These are phyloP conservation scores for Carex pumila DNA, from an alignment of 176 grass and related monocot species.

Conservation along the genomic window DNA sequence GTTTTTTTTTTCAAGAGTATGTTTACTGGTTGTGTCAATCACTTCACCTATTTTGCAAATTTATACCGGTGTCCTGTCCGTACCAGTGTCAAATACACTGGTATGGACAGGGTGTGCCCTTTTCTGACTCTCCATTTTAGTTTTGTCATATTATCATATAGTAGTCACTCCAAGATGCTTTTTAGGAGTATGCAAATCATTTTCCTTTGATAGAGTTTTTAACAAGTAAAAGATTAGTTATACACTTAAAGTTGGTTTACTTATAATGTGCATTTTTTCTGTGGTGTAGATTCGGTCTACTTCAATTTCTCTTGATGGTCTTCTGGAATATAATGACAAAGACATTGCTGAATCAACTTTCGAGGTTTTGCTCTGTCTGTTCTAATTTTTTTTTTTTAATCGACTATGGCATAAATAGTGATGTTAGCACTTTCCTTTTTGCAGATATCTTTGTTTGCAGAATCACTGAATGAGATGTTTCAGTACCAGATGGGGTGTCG, in stretches of 20 bases:
- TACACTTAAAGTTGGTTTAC: neutral
- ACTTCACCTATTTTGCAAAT: slow-evolving; percentile 10
- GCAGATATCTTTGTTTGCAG: slow-evolving; percentile 95
- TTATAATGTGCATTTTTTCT: neutral
- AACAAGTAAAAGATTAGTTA: neutral
- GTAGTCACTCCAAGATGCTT: neutral
- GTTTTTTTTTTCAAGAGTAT: slow-evolving; percentile 46
- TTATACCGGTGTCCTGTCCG: neutral
- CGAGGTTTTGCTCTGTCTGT: slow-evolving; percentile 43
- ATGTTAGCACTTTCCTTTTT: slow-evolving; percentile 11
- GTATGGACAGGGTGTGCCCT: neutral
- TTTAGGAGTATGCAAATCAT: neutral
- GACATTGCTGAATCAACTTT: slow-evolving; percentile 89
- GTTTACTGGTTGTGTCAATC: slow-evolving; percentile 14
- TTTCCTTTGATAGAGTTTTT: neutral
- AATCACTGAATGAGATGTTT: slow-evolving; percentile 97
- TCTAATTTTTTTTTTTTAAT: neutral
- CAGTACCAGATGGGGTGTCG: slow-evolving; percentile 88
- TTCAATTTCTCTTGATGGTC: slow-evolving; percentile 79
- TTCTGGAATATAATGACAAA: slow-evolving; percentile 90
- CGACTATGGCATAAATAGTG: neutral
- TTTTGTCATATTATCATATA: neutral
- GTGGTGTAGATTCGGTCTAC: slow-evolving; percentile 61
- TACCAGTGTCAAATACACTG: neutral
- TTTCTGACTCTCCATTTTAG: neutral